Evolutionary conservation across 768 basidiomycete genomes (phyloP).

Genomic region (Hericium rajendrae): DNA sequence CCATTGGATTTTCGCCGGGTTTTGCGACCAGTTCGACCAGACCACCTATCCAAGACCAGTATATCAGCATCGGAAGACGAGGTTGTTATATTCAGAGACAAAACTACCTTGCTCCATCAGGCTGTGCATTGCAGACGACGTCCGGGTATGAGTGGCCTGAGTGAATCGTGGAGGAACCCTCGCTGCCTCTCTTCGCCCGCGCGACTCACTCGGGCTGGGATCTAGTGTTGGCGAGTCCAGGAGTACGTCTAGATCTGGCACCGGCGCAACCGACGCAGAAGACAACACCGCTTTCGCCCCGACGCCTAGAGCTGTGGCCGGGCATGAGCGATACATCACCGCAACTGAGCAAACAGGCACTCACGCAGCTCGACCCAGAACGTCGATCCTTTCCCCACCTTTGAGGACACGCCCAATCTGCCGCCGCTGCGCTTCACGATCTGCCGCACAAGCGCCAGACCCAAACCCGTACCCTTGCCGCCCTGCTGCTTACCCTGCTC

Average conservation of each 20-base stretch:
- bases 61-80: not conserved
- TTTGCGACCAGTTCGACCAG: constrained; percentile 46
- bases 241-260: not conserved
- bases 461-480: constrained; percentile 47
- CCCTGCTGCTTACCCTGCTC: constrained; percentile 64
- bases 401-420: constrained; percentile 29
- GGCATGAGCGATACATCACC: not conserved
- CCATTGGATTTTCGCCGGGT: constrained; percentile 24
- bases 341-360: constrained; percentile 9
- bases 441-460: constrained; percentile 41
- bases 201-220: too few relatives aligned
- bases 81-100: too few relatives aligned
- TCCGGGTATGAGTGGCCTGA: not conserved
- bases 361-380: constrained; percentile 80
- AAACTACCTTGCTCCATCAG: constrained; percentile 54
- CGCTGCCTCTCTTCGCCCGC: too few relatives aligned
- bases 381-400: constrained; percentile 62
- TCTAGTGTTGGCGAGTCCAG: not conserved
- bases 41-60: constrained; percentile 30
- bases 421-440: constrained; percentile 44
- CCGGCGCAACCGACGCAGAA: not conserved
- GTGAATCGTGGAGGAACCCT: not conserved
- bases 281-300: constrained; percentile 39
- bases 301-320: constrained; percentile 47
- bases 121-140: constrained; percentile 42